Evolutionary conservation across 2,329 filamentous ascomycete genomes (phyloP).

Genomic region (Aspergillus jensenii): DNA sequence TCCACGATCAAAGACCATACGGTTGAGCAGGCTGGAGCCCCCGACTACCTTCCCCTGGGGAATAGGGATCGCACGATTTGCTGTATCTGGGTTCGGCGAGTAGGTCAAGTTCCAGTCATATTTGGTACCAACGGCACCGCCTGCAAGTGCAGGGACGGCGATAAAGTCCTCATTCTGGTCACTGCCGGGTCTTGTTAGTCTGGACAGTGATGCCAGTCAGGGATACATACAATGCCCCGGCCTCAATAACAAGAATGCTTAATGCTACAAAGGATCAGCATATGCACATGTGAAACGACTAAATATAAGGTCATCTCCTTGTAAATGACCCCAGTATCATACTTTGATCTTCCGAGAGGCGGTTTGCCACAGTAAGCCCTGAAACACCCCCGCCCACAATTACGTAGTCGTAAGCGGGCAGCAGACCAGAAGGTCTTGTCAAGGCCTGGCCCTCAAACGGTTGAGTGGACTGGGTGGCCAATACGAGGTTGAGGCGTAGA

Average conservation of each 20-base stretch:
- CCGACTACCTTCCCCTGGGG: slow-evolving; percentile 7
- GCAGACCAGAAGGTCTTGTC: not conserved
- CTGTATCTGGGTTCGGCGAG: not conserved
- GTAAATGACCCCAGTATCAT: too few species aligned
- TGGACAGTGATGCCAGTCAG: too few species aligned
- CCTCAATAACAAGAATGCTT: slow-evolving; percentile 8
- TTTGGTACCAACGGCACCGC: not conserved
- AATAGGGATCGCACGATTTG: not conserved
- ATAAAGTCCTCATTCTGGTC: slow-evolving; percentile 6
- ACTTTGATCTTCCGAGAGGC: slow-evolving; percentile 5
- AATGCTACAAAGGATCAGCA: not conserved
- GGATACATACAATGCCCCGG: slow-evolving; percentile 2
- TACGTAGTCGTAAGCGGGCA: slow-evolving; percentile 6
- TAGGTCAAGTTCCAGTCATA: slow-evolving; percentile 15
- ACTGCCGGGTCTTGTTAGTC: not conserved
- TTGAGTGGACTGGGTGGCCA: not conserved
- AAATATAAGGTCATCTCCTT: too few species aligned
- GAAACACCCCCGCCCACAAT: slow-evolving; percentile 4
- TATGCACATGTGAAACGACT: too few species aligned
- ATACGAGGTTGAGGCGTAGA: not conserved
- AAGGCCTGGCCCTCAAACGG: not conserved
- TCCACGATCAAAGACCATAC: slow-evolving; percentile 2
- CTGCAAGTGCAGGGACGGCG: not conserved
- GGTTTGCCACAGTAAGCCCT: slow-evolving; percentile 5
- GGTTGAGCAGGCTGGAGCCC: slow-evolving; percentile 7